Base-by-base conservation (phyloP, 352 stramenopile genomes). In the Pythium apleroticum region DNA sequence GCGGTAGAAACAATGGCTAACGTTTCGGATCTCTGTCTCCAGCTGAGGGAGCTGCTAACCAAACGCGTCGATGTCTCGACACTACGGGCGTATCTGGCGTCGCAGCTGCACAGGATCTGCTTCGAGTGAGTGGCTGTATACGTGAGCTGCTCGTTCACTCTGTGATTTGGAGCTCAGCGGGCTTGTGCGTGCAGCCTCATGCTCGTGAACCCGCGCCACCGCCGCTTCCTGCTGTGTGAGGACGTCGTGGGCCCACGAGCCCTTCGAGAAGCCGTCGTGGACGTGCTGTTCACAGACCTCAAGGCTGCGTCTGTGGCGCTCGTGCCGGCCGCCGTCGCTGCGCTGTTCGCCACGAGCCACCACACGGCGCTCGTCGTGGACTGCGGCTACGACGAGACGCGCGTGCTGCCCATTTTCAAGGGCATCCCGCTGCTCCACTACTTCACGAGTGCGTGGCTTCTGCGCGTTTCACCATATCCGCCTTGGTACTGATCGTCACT, bases 361-460 rank as follows among this genome's bases (percentile, higher is more conserved):
- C 79, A 91, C 63, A 91, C 87, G 22, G 84, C 84, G 52, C 66
- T 96, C 28, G 73, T 96, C 28, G 69, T 96, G 5, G 87, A 96
- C 64, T 92, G 81, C 54, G 87, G 87, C 2, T 93, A 80, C 75
- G 56, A 59, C 2, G 87, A 96, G 69, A 91, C 84, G 22, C 75
- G 85, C 10, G 30, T 96, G 22, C 52, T 96, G 11, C 87, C 87
- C 17, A 76, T 96, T 14, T 94, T 85, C 59, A 92, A 96, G 60
- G 85, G 85, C n/a, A 86, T 92, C 33, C 84, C 87, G 37, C 60
- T 96, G 52, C 77, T 79, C 22, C 74, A 90, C 33, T 71, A 81
- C 39, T 94, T 93, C 60, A 73, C 74, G 15, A 86, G 84, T 93
- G 61, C 24, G 77, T 66, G 43, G 20, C 33, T 12, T 12, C 33